These are phyloP conservation scores for Calocera cornea DNA, from an alignment of 768 basidiomycete species.

Conservation along the genomic window DNA sequence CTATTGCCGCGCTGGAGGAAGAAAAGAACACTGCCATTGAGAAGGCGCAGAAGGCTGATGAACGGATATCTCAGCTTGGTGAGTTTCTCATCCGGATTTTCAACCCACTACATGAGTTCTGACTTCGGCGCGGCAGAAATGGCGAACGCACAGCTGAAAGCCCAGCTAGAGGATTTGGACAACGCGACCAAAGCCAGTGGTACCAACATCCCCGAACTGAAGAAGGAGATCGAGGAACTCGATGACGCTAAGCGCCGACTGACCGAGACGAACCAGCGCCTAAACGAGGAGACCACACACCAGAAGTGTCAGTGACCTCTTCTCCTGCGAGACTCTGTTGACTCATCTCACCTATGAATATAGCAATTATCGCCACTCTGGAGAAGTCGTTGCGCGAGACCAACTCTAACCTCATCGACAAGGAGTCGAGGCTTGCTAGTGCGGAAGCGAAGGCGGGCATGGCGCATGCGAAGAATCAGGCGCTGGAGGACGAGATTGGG, in stretches of 20 bases:
- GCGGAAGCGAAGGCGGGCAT: neutral
- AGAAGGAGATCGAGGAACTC: neutral
- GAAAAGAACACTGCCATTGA: neutral
- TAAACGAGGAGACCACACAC: neutral
- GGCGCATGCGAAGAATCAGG: constrained; percentile 44
- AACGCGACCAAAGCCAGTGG: neutral
- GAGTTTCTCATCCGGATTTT: neutral
- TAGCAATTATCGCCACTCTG: neutral
- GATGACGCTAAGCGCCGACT: neutral
- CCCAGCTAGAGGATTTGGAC: neutral
- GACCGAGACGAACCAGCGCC: neutral
- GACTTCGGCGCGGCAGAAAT: neutral
- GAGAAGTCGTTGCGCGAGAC: neutral
- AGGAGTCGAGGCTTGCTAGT: neutral
- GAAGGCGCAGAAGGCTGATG: neutral
- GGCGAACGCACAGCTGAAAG: neutral
- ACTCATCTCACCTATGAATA: neutral
- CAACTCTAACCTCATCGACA: neutral
- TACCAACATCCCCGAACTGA: neutral
- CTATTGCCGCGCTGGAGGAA: neutral
- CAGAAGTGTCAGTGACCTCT: neutral
- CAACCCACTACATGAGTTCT: neutral
- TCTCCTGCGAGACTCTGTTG: neutral
- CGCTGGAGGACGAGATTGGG: constrained; percentile 66
- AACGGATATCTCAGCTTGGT: neutral